Evolutionary conservation across 345 rosid genomes (phyloP).

Genomic region (Brassica cretica): DNA sequence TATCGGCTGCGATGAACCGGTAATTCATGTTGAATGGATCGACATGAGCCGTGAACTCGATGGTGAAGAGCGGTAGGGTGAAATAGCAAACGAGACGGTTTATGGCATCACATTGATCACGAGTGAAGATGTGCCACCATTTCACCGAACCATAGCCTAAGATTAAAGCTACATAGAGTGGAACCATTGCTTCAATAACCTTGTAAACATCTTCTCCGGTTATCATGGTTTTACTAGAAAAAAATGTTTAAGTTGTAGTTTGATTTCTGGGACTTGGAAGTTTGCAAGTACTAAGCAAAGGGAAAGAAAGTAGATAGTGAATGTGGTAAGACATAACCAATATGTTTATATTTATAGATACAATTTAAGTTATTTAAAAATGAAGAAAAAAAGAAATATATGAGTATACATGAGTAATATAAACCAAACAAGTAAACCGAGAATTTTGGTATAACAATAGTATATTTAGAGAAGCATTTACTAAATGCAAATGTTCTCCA

Average conservation of each 20-base stretch:
- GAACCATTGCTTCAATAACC: slow-evolving; percentile 75
- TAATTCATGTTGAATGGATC: slow-evolving; percentile 81
- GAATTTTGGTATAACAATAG: not conserved
- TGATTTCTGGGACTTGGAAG: slow-evolving; percentile 5
- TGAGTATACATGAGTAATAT: slow-evolving; percentile 5
- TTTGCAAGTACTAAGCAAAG: slow-evolving; percentile 19
- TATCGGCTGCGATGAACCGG: slow-evolving; percentile 60
- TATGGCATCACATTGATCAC: slow-evolving; percentile 77
- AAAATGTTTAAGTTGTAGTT: not conserved
- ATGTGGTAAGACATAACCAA: slow-evolving; percentile 17
- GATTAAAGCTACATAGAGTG: slow-evolving; percentile 71
- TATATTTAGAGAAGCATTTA: not conserved
- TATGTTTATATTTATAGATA: slow-evolving; percentile 31
- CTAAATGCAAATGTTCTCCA: no score
- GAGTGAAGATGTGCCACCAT: slow-evolving; percentile 80
- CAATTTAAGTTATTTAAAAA: not conserved
- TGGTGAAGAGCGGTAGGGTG: slow-evolving; percentile 76
- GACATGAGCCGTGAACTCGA: slow-evolving; percentile 68
- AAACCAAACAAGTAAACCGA: not conserved
- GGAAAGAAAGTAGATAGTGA: slow-evolving; percentile 28
- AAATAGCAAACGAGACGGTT: slow-evolving; percentile 79
- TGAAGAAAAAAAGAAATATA: not conserved
- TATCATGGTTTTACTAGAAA: slow-evolving; percentile 50
- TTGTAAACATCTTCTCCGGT: slow-evolving; percentile 76
- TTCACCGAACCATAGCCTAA: slow-evolving; percentile 84